Percentiles rank a stretch among this genome's conserved stretches.
These are phyloP conservation scores for Croton setiger DNA, from an alignment of 441 rosid genomes.

Conservation along the genomic window DNA sequence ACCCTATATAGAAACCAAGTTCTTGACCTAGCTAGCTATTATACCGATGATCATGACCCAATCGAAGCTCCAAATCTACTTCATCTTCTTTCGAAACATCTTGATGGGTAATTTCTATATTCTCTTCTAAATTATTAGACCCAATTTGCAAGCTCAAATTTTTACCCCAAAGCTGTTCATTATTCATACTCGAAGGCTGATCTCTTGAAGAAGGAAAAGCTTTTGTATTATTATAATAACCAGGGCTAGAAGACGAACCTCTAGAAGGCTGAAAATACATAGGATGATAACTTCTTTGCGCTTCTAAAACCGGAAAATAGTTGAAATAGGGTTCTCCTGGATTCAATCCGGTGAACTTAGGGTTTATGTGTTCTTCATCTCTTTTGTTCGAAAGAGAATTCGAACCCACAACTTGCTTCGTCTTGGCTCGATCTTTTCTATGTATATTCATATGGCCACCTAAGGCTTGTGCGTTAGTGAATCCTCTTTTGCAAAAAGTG, in stretches of 20 bases:
- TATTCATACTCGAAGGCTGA: constrained; percentile 22
- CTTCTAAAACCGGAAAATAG: constrained; percentile 22
- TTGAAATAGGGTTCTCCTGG: constrained; percentile 16
- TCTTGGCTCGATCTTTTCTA: constrained; percentile 47
- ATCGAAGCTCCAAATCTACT: constrained; percentile 82
- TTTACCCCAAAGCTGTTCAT: constrained; percentile 40
- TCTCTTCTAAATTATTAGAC: constrained; percentile 25
- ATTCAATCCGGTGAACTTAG: constrained; percentile 16
- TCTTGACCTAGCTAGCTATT: background rate
- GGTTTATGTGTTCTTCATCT: constrained; percentile 22
- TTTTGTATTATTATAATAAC: constrained; percentile 4
- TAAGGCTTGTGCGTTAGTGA: constrained; percentile 81
- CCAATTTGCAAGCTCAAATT: constrained; percentile 60
- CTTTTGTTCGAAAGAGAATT: constrained; percentile 12
- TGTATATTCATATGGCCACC: constrained; percentile 89
- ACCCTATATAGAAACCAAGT: background rate
- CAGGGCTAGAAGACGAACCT: constrained; percentile 20
- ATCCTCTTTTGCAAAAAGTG: constrained; percentile 70
- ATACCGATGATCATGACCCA: constrained; percentile 36
- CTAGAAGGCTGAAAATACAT: constrained; percentile 25
- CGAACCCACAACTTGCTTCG: constrained; percentile 25
- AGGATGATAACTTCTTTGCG: constrained; percentile 19
- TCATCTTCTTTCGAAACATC: constrained; percentile 43
- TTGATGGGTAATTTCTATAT: constrained; percentile 18
- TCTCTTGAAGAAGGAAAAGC: constrained; percentile 15